Base-by-base conservation (phyloP, 345 rosid genomes). In the Ceriops decandra region DNA sequence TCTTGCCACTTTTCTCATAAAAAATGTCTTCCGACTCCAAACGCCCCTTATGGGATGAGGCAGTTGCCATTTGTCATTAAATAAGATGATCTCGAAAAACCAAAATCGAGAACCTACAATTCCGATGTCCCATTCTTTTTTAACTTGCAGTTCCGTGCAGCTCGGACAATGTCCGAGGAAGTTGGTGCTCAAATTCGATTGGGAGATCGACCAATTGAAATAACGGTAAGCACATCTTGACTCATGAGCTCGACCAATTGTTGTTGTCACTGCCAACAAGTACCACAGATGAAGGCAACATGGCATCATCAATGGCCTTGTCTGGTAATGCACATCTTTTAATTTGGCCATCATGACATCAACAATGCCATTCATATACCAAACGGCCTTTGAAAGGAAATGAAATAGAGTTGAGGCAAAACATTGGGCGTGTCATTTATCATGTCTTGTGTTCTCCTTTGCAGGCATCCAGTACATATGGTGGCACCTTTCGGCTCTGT, bases 41-140 rank as follows among this genome's bases (percentile, higher is more conserved):
- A 68, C 88, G 89, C 4, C 92, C 96, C 51, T 91, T 89, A 28
- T 22, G 96, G 98, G 92, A 91, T 62, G 97, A 91, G 95, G 97
- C 86, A 77, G 3, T 66, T 32, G 26, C 26, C 22, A 17, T 5
- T 5, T 28, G 20, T 52, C 56, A 17, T 20, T 22, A 32, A 38
- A 38, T 38, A 38, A 38, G 47, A 38, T 38, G 46, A 38, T 38
- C 11, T 38, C 11, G 15, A 38, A 38, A 38, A 2, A 10, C 15
- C 4, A 38, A 38, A 38, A 38, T 38, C 47, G 16, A 10, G 47
- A 38, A 10, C 15, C 47, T 10, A 38, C 15, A 22, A 26, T 54
- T 54, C 16, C 13, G 27, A 7, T 54, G 2, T 21, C 22, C 64
- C 31, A 31, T 33, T 63, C 21, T 64, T 72, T 72, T 7, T 24